Percentiles rank a stretch among this genome's conserved stretches.
phyloP scores from a whole-genome alignment of 495 filamentous ascomycete genomes.

The Lophiostoma macrostomum region DNA sequence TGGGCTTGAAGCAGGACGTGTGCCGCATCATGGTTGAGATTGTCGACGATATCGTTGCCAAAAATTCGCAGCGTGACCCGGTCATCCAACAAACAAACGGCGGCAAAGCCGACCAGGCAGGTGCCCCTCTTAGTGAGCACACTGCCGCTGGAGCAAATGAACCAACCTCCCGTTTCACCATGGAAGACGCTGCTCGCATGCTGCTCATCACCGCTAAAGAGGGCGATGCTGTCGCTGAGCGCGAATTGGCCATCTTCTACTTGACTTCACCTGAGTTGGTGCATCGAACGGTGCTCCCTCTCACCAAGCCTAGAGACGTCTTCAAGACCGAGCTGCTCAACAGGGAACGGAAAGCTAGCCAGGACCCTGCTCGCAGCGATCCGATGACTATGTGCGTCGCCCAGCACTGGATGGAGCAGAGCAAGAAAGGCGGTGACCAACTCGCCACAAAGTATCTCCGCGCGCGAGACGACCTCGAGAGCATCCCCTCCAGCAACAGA shows the following conservation, averaged over 20 bases:
- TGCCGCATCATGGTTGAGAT: slow-evolving; percentile 87
- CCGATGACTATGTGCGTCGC: slow-evolving; percentile 93
- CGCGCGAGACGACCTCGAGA: slow-evolving; percentile 61
- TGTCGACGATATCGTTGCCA: slow-evolving; percentile 69
- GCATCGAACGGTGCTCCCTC: slow-evolving; percentile 75
- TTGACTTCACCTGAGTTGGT: slow-evolving; percentile 89
- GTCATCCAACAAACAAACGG: slow-evolving; percentile 35
- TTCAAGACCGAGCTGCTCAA: slow-evolving; percentile 90
- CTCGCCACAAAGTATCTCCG: slow-evolving; percentile 81
- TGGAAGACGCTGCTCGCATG: slow-evolving; percentile 85
- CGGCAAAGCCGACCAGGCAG: not conserved
- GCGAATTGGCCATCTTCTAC: slow-evolving; percentile 92
- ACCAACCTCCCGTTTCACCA: slow-evolving; percentile 55
- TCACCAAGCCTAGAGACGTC: slow-evolving; percentile 81
- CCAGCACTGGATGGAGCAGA: slow-evolving; percentile 97
- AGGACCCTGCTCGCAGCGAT: slow-evolving; percentile 62
- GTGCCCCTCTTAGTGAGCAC: not conserved
- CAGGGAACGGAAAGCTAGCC: slow-evolving; percentile 50
- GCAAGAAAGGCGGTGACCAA: slow-evolving; percentile 79
- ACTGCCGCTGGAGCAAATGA: slow-evolving; percentile 20
- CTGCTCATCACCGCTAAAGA: slow-evolving; percentile 95
- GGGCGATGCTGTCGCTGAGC: slow-evolving; percentile 85
- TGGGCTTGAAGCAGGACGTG: slow-evolving; percentile 85
- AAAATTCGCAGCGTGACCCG: slow-evolving; percentile 52
- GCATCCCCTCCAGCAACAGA: slow-evolving; percentile 40